A percentile compares a stretch with the other conserved stretches of the same genome.
phyloP scores from a whole-genome alignment of 1,139 yeast genomes.

The Nakaseomyces bracarensis region DNA sequence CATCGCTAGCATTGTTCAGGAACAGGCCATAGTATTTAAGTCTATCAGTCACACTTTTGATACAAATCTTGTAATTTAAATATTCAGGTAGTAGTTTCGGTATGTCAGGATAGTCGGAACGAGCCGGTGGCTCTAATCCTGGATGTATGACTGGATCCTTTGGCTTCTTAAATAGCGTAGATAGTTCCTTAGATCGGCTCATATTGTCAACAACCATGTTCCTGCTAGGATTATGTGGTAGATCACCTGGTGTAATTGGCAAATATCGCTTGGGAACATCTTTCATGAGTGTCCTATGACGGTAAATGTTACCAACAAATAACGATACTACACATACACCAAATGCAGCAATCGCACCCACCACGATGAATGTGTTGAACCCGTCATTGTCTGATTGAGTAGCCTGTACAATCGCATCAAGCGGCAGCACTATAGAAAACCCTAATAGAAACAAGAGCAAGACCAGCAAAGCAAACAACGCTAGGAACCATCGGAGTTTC shows the following conservation, averaged over 20 bases:
- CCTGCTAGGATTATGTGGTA: slow-evolving; percentile 43
- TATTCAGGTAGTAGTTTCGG: slow-evolving; percentile 27
- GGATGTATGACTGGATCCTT: slow-evolving; percentile 27
- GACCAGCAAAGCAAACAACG: slow-evolving; percentile 45
- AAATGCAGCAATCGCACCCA: slow-evolving; percentile 60
- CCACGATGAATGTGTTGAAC: slow-evolving; percentile 64
- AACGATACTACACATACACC: slow-evolving; percentile 43
- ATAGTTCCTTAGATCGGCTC: slow-evolving; percentile 29
- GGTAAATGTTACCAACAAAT: slow-evolving; percentile 46
- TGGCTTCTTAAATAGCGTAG: slow-evolving; percentile 24
- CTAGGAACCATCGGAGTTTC: slow-evolving; percentile 36
- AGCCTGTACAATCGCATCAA: slow-evolving; percentile 69
- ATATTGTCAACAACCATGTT: slow-evolving; percentile 38
- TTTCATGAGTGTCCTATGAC: slow-evolving; percentile 49
- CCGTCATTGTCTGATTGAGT: slow-evolving; percentile 43
- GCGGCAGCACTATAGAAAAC: slow-evolving; percentile 57
- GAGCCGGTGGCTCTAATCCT: slow-evolving; percentile 29
- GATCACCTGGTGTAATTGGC: slow-evolving; percentile 54
- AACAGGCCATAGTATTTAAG: slow-evolving; percentile 29
- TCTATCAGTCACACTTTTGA: slow-evolving; percentile 27
- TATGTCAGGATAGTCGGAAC: slow-evolving; percentile 17
- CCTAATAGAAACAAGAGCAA: slow-evolving; percentile 45
- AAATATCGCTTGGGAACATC: slow-evolving; percentile 73
- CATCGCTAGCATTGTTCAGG: slow-evolving; percentile 16
- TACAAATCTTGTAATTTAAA: slow-evolving; percentile 25